phyloP scores from a whole-genome alignment of 495 filamentous ascomycete genomes.

The Arthonia radiata region DNA sequence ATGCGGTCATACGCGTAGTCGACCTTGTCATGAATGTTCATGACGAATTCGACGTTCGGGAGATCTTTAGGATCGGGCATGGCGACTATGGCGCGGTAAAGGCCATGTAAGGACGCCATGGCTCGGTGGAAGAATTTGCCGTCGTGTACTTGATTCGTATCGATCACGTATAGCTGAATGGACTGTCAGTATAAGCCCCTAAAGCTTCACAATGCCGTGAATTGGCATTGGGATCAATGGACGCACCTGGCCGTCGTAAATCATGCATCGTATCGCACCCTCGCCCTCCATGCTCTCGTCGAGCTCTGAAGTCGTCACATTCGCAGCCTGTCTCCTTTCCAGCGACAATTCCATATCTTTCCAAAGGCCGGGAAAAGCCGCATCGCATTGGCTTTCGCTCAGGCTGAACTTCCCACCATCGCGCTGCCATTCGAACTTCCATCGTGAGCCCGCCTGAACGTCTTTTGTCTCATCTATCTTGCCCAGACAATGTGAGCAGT shows the following conservation, averaged over 20 bases:
- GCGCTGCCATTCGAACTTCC: too few relatives aligned
- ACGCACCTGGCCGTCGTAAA: conserved; percentile 3
- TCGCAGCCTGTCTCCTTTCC: too few relatives aligned
- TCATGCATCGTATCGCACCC: conserved; percentile 8
- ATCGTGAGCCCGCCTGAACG: too few relatives aligned
- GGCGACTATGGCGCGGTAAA: conserved; percentile 8
- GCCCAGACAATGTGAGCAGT: too few relatives aligned
- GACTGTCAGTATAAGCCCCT: background rate
- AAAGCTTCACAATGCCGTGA: background rate
- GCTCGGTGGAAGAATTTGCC: conserved; percentile 3
- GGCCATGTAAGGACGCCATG: conserved; percentile 4
- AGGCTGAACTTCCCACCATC: too few relatives aligned
- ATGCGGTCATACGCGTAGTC: conserved; percentile 1
- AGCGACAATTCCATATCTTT: too few relatives aligned
- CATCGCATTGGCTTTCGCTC: too few relatives aligned
- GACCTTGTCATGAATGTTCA: conserved; percentile 7
- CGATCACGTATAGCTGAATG: conserved; percentile 9
- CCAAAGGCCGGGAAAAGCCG: too few relatives aligned
- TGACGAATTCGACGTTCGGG: conserved; percentile 10
- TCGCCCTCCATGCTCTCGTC: too few relatives aligned
- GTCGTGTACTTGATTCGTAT: conserved; percentile 1
- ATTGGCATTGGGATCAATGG: background rate
- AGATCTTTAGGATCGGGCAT: conserved; percentile 1
- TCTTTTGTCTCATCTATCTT: too few relatives aligned
- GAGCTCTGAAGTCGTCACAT: too few relatives aligned